A percentile compares a stretch with the other conserved stretches of the same genome.
These are phyloP conservation scores for Gossypium gossypioides DNA, from an alignment of 441 rosid species.

Conservation along the genomic window DNA sequence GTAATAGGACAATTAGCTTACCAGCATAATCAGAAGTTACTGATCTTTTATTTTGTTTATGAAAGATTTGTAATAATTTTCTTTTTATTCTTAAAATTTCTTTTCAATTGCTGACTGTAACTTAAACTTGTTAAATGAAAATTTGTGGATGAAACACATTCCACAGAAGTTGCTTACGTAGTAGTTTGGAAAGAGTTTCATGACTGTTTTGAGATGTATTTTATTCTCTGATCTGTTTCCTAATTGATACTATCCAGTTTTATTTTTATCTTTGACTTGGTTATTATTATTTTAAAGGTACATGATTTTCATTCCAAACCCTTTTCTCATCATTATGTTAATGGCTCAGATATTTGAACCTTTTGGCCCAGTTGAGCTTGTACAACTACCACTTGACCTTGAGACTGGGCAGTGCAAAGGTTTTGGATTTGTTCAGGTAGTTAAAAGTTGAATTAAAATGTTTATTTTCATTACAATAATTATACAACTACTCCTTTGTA, in stretches of 20 bases:
- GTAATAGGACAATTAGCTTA: slow-evolving; percentile 24
- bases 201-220: not conserved
- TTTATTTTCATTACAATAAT: not conserved
- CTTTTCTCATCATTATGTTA: not conserved
- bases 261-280: not conserved
- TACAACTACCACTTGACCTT: slow-evolving; percentile 78
- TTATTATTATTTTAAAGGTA: not conserved
- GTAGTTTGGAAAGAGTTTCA: not conserved
- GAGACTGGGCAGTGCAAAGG: slow-evolving; percentile 92
- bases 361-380: slow-evolving; percentile 83
- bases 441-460: slow-evolving; percentile 1
- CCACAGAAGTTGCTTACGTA: not conserved
- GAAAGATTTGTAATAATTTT: not conserved
- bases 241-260: not conserved
- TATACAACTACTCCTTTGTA: not conserved
- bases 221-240: not conserved
- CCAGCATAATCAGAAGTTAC: not conserved
- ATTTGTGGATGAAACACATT: not conserved
- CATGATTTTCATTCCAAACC: not conserved
- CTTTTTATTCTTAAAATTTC: not conserved
- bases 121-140: not conserved
- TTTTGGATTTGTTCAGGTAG: slow-evolving; percentile 87
- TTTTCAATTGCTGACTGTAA: not conserved
- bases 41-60: slow-evolving; percentile 10
- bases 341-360: slow-evolving; percentile 30